Evolutionary conservation across 257 asterid species (phyloP), one percentile per base, ranked within the genome.

Genomic region (Gentiana macrophylla): DNA sequence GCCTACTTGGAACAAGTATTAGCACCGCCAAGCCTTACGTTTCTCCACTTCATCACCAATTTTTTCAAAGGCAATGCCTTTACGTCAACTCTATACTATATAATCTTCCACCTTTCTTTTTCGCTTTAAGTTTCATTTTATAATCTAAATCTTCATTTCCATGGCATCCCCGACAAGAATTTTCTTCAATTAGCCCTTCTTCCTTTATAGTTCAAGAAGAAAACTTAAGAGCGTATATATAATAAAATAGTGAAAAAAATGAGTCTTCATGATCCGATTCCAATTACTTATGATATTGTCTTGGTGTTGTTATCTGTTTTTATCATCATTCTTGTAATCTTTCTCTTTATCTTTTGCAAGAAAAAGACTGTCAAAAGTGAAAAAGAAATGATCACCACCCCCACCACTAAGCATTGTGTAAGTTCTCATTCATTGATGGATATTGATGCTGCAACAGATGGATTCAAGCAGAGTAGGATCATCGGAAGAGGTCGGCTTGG

Each of bases 391-490:
- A 62, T 50, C 10, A 77, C 84, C 0, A 56, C 80, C 12, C 63
- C 48, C 8, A 77, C 84, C 0, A 56, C 80, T 11, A 86, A 74
- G 64, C 63, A 55, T n/a, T 57, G 67, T 8, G 89, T 94, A 1
- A 37, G 66, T 8, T 63, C 79, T 0, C 79, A 64, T 12, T 49
- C 88, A 0, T 54, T 89, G 3, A 89, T 66, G 86, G 95, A 89
- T 3, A 82, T 89, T 50, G 81, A 89, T 61, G 71, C 80, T 6
- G 94, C 97, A 55, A 89, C 97, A 0, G 97, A 89, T 37, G 88
- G 93, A 6, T 89, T 89, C 84, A 86, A 77, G 69, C 70, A 53
- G 52, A 82, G 88, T 35, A 49, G 97, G 46, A 68, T 86, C 70
- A 78, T 89, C 36, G 95, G 95, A 4, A 65, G 67, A 56, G 97